Conservation (phyloP, 2,329 filamentous ascomycete species). For the Trichoderma simmonsii region DNA sequence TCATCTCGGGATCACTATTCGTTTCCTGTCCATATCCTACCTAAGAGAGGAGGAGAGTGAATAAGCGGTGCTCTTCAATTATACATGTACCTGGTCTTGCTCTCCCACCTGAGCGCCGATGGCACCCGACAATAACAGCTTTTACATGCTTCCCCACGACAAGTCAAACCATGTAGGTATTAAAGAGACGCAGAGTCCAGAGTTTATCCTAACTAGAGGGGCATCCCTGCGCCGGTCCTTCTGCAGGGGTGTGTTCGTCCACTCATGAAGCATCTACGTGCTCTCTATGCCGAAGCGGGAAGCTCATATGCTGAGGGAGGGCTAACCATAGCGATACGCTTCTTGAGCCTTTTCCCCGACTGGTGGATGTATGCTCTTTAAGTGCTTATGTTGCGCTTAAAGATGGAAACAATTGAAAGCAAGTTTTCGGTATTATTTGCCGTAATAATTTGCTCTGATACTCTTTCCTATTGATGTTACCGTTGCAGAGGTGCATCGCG, state of each 20-base stretch:
- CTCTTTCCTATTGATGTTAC: background rate
- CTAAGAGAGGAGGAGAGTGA: background rate
- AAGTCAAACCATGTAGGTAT: background rate
- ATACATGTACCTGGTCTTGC: background rate
- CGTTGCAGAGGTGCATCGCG: background rate
- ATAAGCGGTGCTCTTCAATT: background rate
- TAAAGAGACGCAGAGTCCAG: background rate
- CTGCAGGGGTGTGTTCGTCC: background rate
- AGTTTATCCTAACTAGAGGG: background rate
- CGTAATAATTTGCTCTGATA: background rate
- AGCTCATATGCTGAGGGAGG: background rate
- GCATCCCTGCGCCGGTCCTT: background rate
- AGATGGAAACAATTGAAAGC: background rate
- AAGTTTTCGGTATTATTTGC: background rate
- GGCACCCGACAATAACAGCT: background rate
- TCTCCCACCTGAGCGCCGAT: background rate
- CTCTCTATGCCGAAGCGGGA: slow-evolving; percentile 16
- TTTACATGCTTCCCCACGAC: background rate
- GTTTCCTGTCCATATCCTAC: background rate
- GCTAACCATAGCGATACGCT: background rate
- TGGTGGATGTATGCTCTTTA: background rate
- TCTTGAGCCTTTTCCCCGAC: background rate
- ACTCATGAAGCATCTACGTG: background rate
- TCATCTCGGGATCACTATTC: background rate
- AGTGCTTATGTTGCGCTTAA: background rate